A percentile compares a stretch with the other conserved stretches of the same genome.
phyloP scores from a whole-genome alignment of 2,329 filamentous ascomycete species.

The Curvularia eragrostidis region DNA sequence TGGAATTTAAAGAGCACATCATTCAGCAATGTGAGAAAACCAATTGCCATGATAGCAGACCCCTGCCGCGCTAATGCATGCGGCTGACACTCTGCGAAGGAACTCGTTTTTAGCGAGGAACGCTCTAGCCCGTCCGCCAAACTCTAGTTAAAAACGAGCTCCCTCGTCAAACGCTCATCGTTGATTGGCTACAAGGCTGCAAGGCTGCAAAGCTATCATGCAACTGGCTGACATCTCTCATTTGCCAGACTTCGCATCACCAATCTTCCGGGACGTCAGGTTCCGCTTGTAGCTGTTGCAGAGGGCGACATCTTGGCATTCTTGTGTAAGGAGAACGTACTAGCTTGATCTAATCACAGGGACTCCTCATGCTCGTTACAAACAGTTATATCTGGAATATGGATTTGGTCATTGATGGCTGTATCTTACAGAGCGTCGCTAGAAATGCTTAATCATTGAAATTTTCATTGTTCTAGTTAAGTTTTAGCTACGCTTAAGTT shows the following conservation, averaged over 20 bases:
- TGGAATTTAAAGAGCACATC: not conserved
- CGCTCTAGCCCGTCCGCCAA: too few relatives aligned
- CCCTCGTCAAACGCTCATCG: too few relatives aligned
- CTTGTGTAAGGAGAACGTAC: not conserved
- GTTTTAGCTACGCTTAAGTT: too few relatives aligned
- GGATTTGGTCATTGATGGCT: not conserved
- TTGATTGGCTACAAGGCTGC: not conserved
- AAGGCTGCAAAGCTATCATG: too few relatives aligned
- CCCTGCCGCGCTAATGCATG: slow-evolving; percentile 1
- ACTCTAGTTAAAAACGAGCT: too few relatives aligned
- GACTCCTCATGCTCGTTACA: not conserved
- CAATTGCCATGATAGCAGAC: not conserved
- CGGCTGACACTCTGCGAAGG: not conserved
- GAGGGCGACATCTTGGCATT: slow-evolving; percentile 1
- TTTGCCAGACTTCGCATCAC: not conserved
- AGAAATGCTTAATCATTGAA: not conserved
- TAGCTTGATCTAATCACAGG: not conserved
- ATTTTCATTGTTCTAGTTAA: too few relatives aligned
- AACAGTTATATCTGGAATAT: slow-evolving; percentile 1
- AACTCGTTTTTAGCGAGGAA: too few relatives aligned
- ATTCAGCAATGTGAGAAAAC: not conserved
- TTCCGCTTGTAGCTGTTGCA: not conserved
- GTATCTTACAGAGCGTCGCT: not conserved
- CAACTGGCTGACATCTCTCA: not conserved
- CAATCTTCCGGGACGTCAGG: not conserved